These are phyloP conservation scores for Salix dunnii DNA, from an alignment of 345 rosid species.

Conservation along the genomic window DNA sequence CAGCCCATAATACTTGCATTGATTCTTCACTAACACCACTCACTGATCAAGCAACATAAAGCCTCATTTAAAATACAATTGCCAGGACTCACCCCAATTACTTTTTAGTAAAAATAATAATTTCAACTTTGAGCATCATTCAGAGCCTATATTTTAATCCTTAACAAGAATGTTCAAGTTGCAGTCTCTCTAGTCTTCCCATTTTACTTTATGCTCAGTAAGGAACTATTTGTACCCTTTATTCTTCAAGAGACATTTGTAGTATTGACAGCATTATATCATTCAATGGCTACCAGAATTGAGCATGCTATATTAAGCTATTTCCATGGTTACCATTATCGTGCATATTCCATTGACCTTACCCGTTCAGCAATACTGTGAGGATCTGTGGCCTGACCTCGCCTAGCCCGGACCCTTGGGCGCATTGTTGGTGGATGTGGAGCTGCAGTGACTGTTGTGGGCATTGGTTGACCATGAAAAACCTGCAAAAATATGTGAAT, in stretches of 20 bases:
- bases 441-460: conserved; percentile 58
- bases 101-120: neutral
- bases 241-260: neutral
- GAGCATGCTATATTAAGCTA: neutral
- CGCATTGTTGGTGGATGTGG: conserved; percentile 96
- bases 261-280: neutral
- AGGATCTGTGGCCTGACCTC: conserved; percentile 99
- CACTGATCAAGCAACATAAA: neutral
- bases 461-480: conserved; percentile 84
- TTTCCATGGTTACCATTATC: neutral
- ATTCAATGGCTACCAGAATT: neutral
- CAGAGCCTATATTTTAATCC: neutral
- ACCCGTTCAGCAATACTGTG: conserved; percentile 99
- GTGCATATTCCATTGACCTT: conserved; percentile 13
- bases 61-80: neutral
- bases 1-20: neutral
- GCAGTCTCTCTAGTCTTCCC: neutral
- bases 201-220: neutral
- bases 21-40: neutral
- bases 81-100: neutral
- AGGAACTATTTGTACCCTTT: neutral
- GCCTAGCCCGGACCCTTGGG: conserved; percentile 93
- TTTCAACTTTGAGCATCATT: neutral
- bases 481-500: conserved; percentile 44
- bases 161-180: neutral